These are phyloP conservation scores for Coemansia pectinata DNA, from an alignment of 192 early-diverging fungal species.

Conservation along the genomic window DNA sequence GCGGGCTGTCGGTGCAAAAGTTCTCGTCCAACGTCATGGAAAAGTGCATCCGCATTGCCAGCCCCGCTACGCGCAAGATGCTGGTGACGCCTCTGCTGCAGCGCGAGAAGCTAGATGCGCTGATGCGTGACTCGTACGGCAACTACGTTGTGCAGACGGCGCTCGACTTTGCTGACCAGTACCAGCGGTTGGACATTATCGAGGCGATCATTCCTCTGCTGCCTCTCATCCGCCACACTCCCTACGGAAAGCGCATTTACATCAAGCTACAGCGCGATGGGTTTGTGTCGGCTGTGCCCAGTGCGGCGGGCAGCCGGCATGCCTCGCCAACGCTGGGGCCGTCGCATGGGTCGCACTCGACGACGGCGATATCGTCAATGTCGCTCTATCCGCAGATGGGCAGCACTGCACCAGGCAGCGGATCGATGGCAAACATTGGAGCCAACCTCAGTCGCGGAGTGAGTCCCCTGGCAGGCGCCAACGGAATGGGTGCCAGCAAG, in stretches of 20 bases:
- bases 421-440: constrained; percentile 8
- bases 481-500: neutral
- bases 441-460: constrained; percentile 34
- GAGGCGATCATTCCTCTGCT: constrained; percentile 80
- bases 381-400: constrained; percentile 33
- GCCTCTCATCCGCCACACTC: constrained; percentile 80
- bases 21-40: constrained; percentile 93
- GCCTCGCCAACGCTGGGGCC: constrained; percentile 52
- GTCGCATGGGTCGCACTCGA: constrained; percentile 30
- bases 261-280: constrained; percentile 69
- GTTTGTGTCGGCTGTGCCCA: constrained; percentile 48
- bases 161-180: constrained; percentile 74
- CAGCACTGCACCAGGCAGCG: neutral
- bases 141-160: constrained; percentile 93
- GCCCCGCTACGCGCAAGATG: constrained; percentile 64
- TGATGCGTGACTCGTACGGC: constrained; percentile 83
- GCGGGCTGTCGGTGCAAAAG: constrained; percentile 81
- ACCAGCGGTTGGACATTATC: constrained; percentile 70
- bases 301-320: constrained; percentile 48
- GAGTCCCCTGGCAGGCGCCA: constrained; percentile 23
- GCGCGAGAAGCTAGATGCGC: constrained; percentile 71
- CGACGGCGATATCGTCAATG: constrained; percentile 31
- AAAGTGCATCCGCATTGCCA: constrained; percentile 86
- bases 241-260: constrained; percentile 87
- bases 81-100: constrained; percentile 78